Base-by-base conservation (phyloP, 2,329 filamentous ascomycete genomes). In the Phaeomoniella chlamydospora region DNA sequence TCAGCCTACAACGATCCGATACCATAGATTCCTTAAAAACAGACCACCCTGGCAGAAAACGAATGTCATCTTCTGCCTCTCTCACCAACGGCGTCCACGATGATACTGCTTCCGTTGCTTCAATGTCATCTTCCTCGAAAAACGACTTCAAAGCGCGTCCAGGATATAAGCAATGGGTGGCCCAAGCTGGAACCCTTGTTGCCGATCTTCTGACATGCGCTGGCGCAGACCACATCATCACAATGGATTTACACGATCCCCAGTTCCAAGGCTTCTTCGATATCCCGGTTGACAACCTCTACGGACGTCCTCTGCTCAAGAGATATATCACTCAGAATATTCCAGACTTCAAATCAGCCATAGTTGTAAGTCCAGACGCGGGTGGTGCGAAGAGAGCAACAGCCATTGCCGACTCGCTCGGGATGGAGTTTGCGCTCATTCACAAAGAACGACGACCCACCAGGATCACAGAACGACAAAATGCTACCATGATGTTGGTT, bases 191-290 rank as follows among this genome's bases (percentile, higher is more conserved):
- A 41, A 96, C 87, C 18, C 71, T 98, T 39, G 81, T 98, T 34
- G 90, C 90, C 35, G 87, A 96, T 55, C 74, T 98, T 31, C 68
- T 98, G 45, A 94, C 86, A 29, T 94, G 87, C 60, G 88, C 90
- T 43, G 90, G 90, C 45, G 86, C 90, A 32, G 88, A 98, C 57
- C 90, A 96, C 59, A 79, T 90, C 54, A 94, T 96, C 55, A 94
- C 88, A 18, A 92, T 98, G 82, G 90, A 98, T 54, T 71, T 98
- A 36, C 85, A 90, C 55, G 88, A 94, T 57, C 82, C 85, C 30
- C 86, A 98, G 59, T 96, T 96, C 53, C 90, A 98, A 60, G 90
- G 90, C 37, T 98, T 94, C 68, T 96, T 98, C 54, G 88, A 98
- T 53, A 94, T 96, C 39, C 90, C 90, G 2, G 90, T 98, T 38